Conservation (phyloP, 306 rosid genomes). For the Cicer bijugum region DNA sequence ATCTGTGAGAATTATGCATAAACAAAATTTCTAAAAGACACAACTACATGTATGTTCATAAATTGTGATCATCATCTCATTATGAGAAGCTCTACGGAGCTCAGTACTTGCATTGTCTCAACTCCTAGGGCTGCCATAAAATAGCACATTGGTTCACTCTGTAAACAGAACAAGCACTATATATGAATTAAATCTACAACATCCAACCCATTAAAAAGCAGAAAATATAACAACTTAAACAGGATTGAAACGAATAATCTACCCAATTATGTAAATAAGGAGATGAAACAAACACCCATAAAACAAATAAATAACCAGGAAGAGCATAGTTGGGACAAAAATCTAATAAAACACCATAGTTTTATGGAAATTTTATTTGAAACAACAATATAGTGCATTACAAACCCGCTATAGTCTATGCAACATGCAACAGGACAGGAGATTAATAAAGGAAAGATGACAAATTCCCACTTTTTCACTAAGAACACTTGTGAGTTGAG, state of each 20-base stretch:
- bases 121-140: not conserved
- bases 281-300: constrained; percentile 30
- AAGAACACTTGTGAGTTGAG: not conserved
- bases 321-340: not conserved
- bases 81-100: not conserved
- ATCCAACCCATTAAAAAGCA: not conserved
- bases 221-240: not conserved
- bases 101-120: not conserved
- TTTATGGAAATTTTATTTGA: constrained; percentile 46
- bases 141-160: not conserved
- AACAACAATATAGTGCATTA: constrained; percentile 12
- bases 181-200: not conserved
- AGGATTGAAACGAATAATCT: not conserved
- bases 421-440: constrained; percentile 26
- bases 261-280: not conserved
- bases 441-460: constrained; percentile 6
- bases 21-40: not conserved
- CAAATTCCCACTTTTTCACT: constrained; percentile 25
- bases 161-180: not conserved
- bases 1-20: not conserved
- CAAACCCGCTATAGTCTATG: constrained; percentile 29
- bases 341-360: not conserved
- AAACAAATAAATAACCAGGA: constrained; percentile 15
- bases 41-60: not conserved
- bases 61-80: not conserved